Percentiles rank a stretch among this genome's conserved stretches.
Conservation (phyloP, 2,329 filamentous ascomycete genomes). For the Thermothelomyces thermophilus region DNA sequence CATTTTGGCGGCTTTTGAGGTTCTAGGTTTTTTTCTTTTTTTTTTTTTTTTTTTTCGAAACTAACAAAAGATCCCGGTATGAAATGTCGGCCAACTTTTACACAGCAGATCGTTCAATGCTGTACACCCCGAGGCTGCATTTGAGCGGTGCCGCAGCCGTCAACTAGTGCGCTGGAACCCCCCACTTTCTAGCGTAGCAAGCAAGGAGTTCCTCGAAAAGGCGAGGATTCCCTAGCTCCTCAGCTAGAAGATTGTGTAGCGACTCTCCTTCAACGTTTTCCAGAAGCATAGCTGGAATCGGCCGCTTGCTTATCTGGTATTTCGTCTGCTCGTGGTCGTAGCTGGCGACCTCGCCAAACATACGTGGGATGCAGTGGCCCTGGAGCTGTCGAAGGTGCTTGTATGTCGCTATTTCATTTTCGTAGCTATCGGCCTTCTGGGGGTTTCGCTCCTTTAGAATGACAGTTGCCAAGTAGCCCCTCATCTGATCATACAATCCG, state of each 20-base stretch:
- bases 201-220: slow-evolving; percentile 7
- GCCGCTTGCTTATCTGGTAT: slow-evolving; percentile 13
- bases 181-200: no score
- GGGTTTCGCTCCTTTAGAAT: slow-evolving; percentile 15
- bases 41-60: no score
- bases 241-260: slow-evolving; percentile 4
- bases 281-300: slow-evolving; percentile 9
- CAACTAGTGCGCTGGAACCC: background rate
- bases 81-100: no score
- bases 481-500: no score
- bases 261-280: slow-evolving; percentile 8
- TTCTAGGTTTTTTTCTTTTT: no score
- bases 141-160: background rate
- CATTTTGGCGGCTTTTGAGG: background rate
- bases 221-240: slow-evolving; percentile 8
- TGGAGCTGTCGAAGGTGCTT: slow-evolving; percentile 7
- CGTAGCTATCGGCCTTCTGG: slow-evolving; percentile 4
- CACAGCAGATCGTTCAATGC: no score
- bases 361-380: slow-evolving; percentile 8
- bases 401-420: slow-evolving; percentile 13
- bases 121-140: background rate
- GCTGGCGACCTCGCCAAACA: slow-evolving; percentile 9
- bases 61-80: background rate
- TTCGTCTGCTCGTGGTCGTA: background rate
- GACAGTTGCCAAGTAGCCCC: slow-evolving; percentile 7